Evolutionary conservation across 495 filamentous ascomycete genomes (phyloP).

Genomic region (Penicillium desertorum): DNA sequence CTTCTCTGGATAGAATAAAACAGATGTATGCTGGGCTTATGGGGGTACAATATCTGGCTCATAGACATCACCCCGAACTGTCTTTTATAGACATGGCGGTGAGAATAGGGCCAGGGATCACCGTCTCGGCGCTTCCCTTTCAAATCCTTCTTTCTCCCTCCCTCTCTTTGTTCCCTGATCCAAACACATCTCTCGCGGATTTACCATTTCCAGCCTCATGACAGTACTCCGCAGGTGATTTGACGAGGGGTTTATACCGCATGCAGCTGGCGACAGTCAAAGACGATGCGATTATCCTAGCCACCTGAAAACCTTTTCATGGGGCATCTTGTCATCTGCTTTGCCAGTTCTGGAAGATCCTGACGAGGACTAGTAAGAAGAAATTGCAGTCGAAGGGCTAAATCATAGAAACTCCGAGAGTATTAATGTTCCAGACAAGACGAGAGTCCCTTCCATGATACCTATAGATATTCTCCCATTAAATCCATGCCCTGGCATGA

Average conservation of each 20-base stretch:
- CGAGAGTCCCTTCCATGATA: background rate
- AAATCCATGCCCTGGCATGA: too few relatives aligned
- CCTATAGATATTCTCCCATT: too few relatives aligned
- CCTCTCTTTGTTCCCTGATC: background rate
- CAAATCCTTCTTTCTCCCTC: background rate
- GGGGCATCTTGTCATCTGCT: too few relatives aligned
- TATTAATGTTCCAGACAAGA: background rate
- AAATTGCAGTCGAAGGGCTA: too few relatives aligned
- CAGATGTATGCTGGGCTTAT: background rate
- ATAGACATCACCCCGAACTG: background rate
- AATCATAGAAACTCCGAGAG: too few relatives aligned
- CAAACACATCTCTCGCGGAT: background rate
- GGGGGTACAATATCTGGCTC: background rate
- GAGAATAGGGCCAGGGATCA: background rate
- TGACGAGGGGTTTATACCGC: background rate
- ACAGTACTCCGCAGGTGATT: background rate
- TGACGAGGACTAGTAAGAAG: background rate
- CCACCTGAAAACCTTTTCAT: background rate
- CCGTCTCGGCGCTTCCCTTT: background rate
- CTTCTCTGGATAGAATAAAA: background rate
- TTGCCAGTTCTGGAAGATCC: background rate
- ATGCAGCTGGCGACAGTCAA: background rate
- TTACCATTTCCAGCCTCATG: background rate
- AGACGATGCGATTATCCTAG: background rate
- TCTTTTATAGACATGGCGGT: background rate